Evolutionary conservation across 1,284 basidiomycete genomes (phyloP), one percentile per base, ranked within the genome.

Genomic region (Leccinum pachyderme): DNA sequence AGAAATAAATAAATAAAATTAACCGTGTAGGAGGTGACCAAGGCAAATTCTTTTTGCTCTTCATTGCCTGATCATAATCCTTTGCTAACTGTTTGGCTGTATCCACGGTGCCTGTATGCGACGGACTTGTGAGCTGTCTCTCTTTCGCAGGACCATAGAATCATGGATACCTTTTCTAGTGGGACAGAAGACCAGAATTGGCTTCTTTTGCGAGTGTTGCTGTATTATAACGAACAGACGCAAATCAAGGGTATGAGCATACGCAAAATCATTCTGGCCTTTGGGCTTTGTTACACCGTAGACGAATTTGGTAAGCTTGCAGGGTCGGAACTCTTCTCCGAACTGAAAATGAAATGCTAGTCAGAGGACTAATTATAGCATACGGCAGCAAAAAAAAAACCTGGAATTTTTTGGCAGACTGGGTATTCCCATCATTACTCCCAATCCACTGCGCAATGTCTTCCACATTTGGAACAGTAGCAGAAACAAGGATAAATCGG

Each of bases 381-480:
- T 8, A 1, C 22, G 9, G 49, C 18, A 15, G 29, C 47, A 24
- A 33, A 56, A 18, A 18, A 18, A 72, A 31, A 60, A 91, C 93
- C 77, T 89, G 81, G 68, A 88, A 91, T n/a, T 90, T 80, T 43
- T 73, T 75, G 2, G 92, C 91, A 49, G 82, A 77, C 2, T 73
- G 72, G 52, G 73, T 72, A 24, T 63, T 66, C 31, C 64, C 63
- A 31, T 51, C 47, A 29, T 35, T 41, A 31, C 73, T 74, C n/a
- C 89, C 88, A 49, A 98, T 86, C 96, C 95, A 98, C 47, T 76
- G 72, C 0, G 94, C 94, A 27, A 99, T 84, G 64, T 99, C 96
- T 39, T 83, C 77, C 51, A 95, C 89, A 63, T 99, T 99, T 0
- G 96, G 96, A 9, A 94, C 89, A 0, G 96, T 98, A 1, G 96